Evolutionary conservation across 2,329 filamentous ascomycete genomes (phyloP), one percentile per base, ranked within the genome.

Genomic region (Colletotrichum liriopes): DNA sequence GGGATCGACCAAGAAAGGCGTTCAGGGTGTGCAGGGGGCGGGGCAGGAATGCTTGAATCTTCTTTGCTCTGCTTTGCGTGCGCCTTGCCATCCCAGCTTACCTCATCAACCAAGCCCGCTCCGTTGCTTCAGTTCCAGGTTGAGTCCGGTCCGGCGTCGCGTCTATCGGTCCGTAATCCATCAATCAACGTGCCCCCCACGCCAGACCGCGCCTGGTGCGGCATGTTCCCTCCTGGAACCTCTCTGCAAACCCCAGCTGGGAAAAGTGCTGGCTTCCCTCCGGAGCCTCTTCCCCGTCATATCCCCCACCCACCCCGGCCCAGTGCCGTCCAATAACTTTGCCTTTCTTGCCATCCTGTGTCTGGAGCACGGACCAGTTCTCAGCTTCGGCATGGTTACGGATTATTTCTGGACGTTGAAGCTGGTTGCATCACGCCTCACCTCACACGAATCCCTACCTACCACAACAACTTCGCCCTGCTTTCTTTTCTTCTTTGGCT

Each of bases 21-120:
- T 55, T 37, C 43, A 20, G 41, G 56, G 26, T 9, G 23, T 20
- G 39, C 18, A 41, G 62, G 35, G 56, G 61, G 64, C 64, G 68
- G 64, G 68, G 68, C 68, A 11, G 39, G 43, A 63, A 62, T 71
- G 68, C 68, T 71, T 67, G 68, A 71, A 67, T 60, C 29, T 35
- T 39, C 45, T 45, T 59, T 65, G 41, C 39, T 54, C 56, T 58
- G 51, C 64, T 43, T 37, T 37, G 20, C 32, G 26, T 37, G 20
- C 37, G 54, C 35, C 16, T 26, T 23, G 16, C 37, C 49, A 49
- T 71, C 23, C 43, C 29, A 37, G 59, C 43, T 62, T 62, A 18
- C 43, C 59, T 47, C 43, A 26, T 62, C 14, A 29, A 18, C 41
- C n/a, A 51, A 37, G 18, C 35, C 29, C 12, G n/a, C 29, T 29